These are phyloP conservation scores for Magnaporthiopsis rhizophila DNA, from an alignment of 2,329 filamentous ascomycete species.

Conservation along the genomic window DNA sequence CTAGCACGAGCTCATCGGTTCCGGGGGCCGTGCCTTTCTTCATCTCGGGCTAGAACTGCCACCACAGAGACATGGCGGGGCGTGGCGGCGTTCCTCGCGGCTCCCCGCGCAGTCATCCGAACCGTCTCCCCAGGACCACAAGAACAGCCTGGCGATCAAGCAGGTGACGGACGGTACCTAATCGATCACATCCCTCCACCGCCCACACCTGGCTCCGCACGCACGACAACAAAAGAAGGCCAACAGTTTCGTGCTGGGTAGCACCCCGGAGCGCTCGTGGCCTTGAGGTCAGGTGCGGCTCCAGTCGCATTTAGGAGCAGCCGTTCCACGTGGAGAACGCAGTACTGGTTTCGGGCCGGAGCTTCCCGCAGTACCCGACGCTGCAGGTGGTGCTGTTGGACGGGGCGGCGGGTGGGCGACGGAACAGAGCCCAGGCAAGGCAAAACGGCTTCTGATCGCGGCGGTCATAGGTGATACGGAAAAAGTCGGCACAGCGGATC, in stretches of 20 bases:
- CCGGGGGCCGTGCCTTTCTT: not conserved
- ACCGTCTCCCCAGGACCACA: not conserved
- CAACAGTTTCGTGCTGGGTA: not conserved
- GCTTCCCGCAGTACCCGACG: not conserved
- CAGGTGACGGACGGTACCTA: not conserved
- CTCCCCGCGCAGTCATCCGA: no score
- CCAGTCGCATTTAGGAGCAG: not conserved
- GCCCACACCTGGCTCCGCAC: not conserved
- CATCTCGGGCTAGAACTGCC: not conserved
- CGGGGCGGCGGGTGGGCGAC: not conserved
- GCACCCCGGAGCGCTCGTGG: not conserved
- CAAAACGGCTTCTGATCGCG: not conserved
- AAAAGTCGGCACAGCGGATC: not conserved
- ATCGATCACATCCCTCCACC: not conserved
- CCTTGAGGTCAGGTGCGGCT: not conserved
- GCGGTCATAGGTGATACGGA: not conserved
- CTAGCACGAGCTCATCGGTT: not conserved
- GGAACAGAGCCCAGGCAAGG: no score
- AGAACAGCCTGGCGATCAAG: not conserved
- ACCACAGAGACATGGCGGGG: not conserved
- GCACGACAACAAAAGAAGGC: not conserved
- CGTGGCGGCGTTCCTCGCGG: no score
- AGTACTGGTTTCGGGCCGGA: slow-evolving; percentile 1
- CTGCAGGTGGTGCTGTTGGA: not conserved
- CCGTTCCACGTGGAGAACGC: not conserved